Percentiles rank a stretch among this genome's conserved stretches.
Conservation (phyloP, 306 rosid species). For the Sindora glabra region DNA sequence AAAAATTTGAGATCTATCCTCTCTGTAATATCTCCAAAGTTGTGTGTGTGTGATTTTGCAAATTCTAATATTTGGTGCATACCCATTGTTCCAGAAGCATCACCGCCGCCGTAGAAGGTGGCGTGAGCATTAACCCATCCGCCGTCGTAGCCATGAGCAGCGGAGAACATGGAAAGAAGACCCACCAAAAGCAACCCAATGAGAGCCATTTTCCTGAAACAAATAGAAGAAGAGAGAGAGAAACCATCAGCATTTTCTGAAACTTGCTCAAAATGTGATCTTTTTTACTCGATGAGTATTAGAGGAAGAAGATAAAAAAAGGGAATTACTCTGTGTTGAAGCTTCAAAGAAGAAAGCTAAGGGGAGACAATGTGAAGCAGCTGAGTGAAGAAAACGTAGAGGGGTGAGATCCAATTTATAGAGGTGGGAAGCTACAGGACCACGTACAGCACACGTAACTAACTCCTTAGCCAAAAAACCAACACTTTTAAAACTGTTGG, state of each 20-base stretch:
- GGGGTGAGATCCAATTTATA: slow-evolving; percentile 37
- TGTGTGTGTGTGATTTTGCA: no score
- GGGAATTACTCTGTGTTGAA: slow-evolving; percentile 31
- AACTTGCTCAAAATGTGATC: not conserved
- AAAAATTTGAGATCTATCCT: no score
- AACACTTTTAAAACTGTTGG: no score
- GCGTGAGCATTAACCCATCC: slow-evolving; percentile 90
- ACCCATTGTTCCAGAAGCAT: slow-evolving; percentile 99
- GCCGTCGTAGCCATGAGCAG: slow-evolving; percentile 53
- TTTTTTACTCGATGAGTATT: no score
- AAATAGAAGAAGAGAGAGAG: slow-evolving; percentile 13
- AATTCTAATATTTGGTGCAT: no score
- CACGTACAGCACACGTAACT: slow-evolving; percentile 14
- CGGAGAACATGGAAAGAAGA: slow-evolving; percentile 44
- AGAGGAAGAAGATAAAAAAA: no score
- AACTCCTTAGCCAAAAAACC: no score
- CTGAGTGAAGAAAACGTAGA: slow-evolving; percentile 30
- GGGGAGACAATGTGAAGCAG: slow-evolving; percentile 23
- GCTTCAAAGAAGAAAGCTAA: not conserved
- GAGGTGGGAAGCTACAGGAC: slow-evolving; percentile 16
- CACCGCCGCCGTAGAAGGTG: slow-evolving; percentile 95
- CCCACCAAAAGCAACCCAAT: slow-evolving; percentile 30
- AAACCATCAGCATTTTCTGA: slow-evolving; percentile 6
- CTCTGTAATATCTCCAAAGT: no score
- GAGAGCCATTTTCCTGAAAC: slow-evolving; percentile 66